Base-by-base conservation (phyloP, 768 basidiomycete species). In the Rhizopogon vesiculosus region DNA sequence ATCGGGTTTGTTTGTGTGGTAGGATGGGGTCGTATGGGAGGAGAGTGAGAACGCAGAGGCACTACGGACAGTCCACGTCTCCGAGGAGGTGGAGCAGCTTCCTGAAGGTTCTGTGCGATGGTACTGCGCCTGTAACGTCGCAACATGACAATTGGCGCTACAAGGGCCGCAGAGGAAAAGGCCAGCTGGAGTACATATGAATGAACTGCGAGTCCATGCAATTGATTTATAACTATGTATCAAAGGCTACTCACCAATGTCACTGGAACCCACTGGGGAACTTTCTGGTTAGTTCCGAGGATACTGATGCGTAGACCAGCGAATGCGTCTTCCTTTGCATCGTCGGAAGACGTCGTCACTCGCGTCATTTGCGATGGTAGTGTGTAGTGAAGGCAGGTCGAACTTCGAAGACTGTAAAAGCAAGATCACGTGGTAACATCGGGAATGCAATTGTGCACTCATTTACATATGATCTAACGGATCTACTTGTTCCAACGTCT, bases 151-250 rank as follows among this genome's bases (percentile, higher is more conserved):
- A 61, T 19, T 2, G 60, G 60, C 16, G 45, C 51, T 13, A 61
- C 60, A 7, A 61, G 46, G 12, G 60, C 60, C 19, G 50, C 54
- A 13, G 54, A 53, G 7, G 60, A 59, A 45, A 61, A 19, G 3
- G 60, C 58, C 19, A 59, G 61, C 56, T 59, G 39, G 4, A 10
- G 45, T 25, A 39, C 35, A 42, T 15, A 31, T 48, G 13, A 48
- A 48, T 33, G 31, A 31, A 31, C 13, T 48, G 2, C 45, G 7
- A 33, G 31, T 31, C 31, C 18, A 33, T 19, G 7, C 7, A 35
- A 19, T 35, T 35, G 18, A 35, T 33, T 19, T 13, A 35, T 4
- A 7, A 48, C 18, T 7, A 13, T 33, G 31, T 3, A 10, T 9
- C 10, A 33, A 33, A 33, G 45, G 13, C 31, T 18, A 33, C 56